These are phyloP conservation scores for Omphalotus guepiniiformis DNA, from an alignment of 768 basidiomycete species.

Conservation along the genomic window DNA sequence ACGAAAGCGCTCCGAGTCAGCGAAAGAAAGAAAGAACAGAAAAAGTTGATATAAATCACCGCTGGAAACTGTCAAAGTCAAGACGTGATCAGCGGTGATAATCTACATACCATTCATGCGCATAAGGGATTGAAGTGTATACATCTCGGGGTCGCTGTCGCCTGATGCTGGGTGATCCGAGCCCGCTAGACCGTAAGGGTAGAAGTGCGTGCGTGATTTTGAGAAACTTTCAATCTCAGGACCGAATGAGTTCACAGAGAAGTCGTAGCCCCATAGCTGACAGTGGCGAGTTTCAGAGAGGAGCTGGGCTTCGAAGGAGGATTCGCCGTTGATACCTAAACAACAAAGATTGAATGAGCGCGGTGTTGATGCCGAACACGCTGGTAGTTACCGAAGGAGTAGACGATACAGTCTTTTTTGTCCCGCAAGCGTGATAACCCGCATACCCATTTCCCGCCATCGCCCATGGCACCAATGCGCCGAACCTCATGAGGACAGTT, in stretches of 20 bases:
- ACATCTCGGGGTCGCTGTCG: conserved; percentile 38
- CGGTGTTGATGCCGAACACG: conserved; percentile 5
- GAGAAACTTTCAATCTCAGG: conserved; percentile 32
- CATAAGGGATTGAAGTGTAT: conserved; percentile 64
- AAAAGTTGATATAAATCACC: conserved; percentile 28
- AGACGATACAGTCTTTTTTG: conserved; percentile 54
- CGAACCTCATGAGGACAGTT: conserved; percentile 47
- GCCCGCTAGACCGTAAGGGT: conserved; percentile 34
- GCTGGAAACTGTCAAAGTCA: conserved; percentile 12
- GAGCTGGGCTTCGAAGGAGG: conserved; percentile 59
- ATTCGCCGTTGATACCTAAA: conserved; percentile 53
- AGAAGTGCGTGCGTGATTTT: conserved; percentile 36
- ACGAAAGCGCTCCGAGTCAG: no score
- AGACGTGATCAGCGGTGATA: background rate
- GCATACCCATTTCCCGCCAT: conserved; percentile 70
- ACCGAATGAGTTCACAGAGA: conserved; percentile 37
- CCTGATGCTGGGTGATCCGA: conserved; percentile 42
- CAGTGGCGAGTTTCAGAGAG: conserved; percentile 46
- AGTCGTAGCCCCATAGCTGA: conserved; percentile 61
- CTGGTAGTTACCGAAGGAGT: conserved; percentile 47
- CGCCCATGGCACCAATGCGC: conserved; percentile 50
- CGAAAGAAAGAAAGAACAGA: no score
- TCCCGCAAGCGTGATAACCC: conserved; percentile 50
- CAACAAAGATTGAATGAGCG: conserved; percentile 1
- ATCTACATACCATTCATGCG: conserved; percentile 53